Base-by-base conservation (phyloP, 257 asterid genomes). In the Solanum pennellii region DNA sequence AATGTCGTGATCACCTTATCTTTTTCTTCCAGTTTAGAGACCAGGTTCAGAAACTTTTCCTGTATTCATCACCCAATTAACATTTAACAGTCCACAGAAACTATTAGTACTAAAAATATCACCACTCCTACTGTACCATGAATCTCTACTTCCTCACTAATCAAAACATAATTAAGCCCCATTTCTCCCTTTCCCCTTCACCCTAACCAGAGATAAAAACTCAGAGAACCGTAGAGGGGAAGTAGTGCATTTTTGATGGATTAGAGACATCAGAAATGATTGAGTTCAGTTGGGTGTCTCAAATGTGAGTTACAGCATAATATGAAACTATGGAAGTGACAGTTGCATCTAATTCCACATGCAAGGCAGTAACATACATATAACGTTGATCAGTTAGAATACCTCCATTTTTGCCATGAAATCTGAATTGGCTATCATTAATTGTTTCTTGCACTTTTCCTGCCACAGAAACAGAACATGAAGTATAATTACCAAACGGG, bases 401-500 rank as follows among this genome's bases (percentile, higher is more conserved):
- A 97, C 99, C 99, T 97, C 93, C 72, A 94, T 89, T 86, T 93
- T 95, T 87, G 89, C 93, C 89, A 91, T 93, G 91, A 92, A 90
- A 77, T 89, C 93, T 84, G 95, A 92, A 75, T 94, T 91, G 91
- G 56, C 89, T 92, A 86, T 83, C 89, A 94, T 65, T 23, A 86
- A 71, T 86, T 94, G 96, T 87, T 93, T 95, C 93, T 93, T 93
- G 93, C 90, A 90, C 91, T 83, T 94, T 25, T 88, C 97, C 98
- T 95, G 95, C 89, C 85, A 87, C 88, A 60, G 41, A 77, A 86
- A 88, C 52, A 25, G 79, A 90, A 39, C 35, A 89, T 49, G n/a
- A 62, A 83, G 72, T 25, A 49, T 71, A 89, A 75, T 87, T 77
- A 62, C 56, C 88, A 73, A 12, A 27, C 27, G 9, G 25, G 25